Evolutionary conservation across 768 basidiomycete species (phyloP).

Genomic region (Lepiota venenata): DNA sequence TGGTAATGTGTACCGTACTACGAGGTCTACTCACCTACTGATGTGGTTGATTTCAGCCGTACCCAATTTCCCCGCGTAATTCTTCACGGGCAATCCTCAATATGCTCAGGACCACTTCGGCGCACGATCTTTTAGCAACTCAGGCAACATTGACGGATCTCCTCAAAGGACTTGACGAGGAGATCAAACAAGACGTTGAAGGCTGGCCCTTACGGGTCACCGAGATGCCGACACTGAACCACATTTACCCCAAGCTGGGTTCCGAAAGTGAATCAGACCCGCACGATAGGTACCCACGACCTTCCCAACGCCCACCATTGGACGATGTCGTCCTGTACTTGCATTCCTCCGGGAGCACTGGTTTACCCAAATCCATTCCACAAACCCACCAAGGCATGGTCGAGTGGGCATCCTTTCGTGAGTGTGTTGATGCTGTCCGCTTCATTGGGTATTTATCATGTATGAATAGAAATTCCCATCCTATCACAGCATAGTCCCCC

Average conservation of each 20-base stretch:
- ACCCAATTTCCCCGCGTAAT: slow-evolving; percentile 28
- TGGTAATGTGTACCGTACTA: too few species aligned
- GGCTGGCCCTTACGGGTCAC: slow-evolving; percentile 12
- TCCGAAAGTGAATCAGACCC: slow-evolving; percentile 12
- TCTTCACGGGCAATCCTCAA: slow-evolving; percentile 23
- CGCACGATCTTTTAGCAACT: slow-evolving; percentile 30
- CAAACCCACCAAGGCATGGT: too few species aligned
- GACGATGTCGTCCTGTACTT: not conserved
- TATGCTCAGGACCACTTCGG: slow-evolving; percentile 27
- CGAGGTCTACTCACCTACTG: too few species aligned
- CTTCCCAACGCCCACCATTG: slow-evolving; percentile 4
- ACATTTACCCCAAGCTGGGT: slow-evolving; percentile 17
- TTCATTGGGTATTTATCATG: too few species aligned
- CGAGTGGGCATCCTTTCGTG: too few species aligned
- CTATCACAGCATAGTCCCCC: not conserved
- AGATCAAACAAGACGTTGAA: too few species aligned
- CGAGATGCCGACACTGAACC: slow-evolving; percentile 12
- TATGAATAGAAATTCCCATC: too few species aligned
- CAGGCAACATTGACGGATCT: slow-evolving; percentile 12
- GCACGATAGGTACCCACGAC: slow-evolving; percentile 12
- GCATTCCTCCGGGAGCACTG: too few species aligned
- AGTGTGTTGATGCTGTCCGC: too few species aligned
- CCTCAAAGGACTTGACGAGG: too few species aligned
- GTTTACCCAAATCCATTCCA: too few species aligned
- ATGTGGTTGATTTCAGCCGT: slow-evolving; percentile 7